phyloP scores from a whole-genome alignment of 305 asterid species.

The Rubia tinctorum region DNA sequence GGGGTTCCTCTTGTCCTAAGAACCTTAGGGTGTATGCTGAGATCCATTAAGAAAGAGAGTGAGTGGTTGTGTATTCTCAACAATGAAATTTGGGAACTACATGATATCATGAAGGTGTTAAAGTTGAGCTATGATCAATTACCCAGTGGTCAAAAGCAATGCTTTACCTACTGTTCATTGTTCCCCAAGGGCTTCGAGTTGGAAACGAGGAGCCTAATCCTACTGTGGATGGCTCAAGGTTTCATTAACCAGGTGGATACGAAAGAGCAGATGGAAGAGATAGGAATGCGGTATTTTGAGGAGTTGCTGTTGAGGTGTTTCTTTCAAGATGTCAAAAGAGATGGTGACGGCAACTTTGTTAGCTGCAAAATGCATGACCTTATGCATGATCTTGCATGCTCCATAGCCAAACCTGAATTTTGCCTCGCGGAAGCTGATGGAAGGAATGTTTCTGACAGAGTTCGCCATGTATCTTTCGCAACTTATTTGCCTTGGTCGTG shows the following conservation, averaged over 20 bases:
- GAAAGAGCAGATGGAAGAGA: slow-evolving; percentile 11
- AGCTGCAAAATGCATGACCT: slow-evolving; percentile 20
- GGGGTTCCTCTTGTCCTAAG: slow-evolving; percentile 18
- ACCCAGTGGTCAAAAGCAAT: slow-evolving; percentile 6
- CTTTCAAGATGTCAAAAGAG: slow-evolving; percentile 9
- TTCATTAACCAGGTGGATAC: slow-evolving; percentile 1
- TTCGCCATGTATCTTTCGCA: slow-evolving; percentile 12
- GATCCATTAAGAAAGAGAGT: slow-evolving; percentile 6
- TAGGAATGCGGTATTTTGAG: slow-evolving; percentile 2
- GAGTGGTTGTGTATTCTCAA: slow-evolving; percentile 14
- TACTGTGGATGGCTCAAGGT: slow-evolving; percentile 16
- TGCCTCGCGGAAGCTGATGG: slow-evolving; percentile 3
- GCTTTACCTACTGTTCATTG: slow-evolving; percentile 18
- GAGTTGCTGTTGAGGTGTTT: slow-evolving; percentile 9
- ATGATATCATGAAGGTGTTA: slow-evolving; percentile 4
- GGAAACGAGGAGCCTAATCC: not conserved
- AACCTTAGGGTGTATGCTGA: slow-evolving; percentile 17
- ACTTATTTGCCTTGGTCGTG: slow-evolving; percentile 6
- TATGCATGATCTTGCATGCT: slow-evolving; percentile 20
- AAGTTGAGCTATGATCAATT: slow-evolving; percentile 17
- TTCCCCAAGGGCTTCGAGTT: slow-evolving; percentile 15
- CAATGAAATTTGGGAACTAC: slow-evolving; percentile 15
- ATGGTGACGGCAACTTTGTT: not conserved
- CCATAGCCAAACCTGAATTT: slow-evolving; percentile 7
- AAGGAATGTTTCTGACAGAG: slow-evolving; percentile 12